Evolutionary conservation across 352 stramenopile species (phyloP).

Genomic region (Ophiocytium majus): DNA sequence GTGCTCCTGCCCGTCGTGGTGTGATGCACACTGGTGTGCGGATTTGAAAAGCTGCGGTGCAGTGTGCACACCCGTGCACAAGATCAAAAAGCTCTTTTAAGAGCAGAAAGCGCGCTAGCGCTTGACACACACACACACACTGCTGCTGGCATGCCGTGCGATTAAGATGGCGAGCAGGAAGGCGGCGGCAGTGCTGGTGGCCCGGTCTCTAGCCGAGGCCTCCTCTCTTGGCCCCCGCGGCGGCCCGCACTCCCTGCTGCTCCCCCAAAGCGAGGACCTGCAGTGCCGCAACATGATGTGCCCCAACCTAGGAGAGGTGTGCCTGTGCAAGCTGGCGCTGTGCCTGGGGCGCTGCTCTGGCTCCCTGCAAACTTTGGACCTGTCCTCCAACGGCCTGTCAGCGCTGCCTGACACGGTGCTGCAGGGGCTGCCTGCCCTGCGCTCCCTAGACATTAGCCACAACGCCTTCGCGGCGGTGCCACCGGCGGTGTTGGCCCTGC

Average conservation of each 20-base stretch:
- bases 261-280: conserved; percentile 73
- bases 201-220: conserved; percentile 5
- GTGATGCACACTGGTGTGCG: no score
- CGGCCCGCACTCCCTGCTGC: conserved; percentile 61
- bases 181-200: neutral
- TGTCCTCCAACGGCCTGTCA: conserved; percentile 72
- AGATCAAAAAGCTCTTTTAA: no score
- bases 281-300: conserved; percentile 86
- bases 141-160: no score
- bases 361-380: conserved; percentile 67
- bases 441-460: conserved; percentile 63
- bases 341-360: conserved; percentile 35
- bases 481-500: neutral
- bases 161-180: no score
- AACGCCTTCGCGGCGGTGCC: neutral
- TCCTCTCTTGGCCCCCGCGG: neutral
- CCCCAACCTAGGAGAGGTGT: conserved; percentile 76
- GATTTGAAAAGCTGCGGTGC: no score
- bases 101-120: no score
- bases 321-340: conserved; percentile 71
- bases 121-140: no score
- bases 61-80: no score
- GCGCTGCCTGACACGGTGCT: conserved; percentile 74
- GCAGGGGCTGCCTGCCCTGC: conserved; percentile 62
- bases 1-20: no score